Evolutionary conservation across 106 monocot genomes (phyloP).

Genomic region (Phalaenopsis aphrodite): DNA sequence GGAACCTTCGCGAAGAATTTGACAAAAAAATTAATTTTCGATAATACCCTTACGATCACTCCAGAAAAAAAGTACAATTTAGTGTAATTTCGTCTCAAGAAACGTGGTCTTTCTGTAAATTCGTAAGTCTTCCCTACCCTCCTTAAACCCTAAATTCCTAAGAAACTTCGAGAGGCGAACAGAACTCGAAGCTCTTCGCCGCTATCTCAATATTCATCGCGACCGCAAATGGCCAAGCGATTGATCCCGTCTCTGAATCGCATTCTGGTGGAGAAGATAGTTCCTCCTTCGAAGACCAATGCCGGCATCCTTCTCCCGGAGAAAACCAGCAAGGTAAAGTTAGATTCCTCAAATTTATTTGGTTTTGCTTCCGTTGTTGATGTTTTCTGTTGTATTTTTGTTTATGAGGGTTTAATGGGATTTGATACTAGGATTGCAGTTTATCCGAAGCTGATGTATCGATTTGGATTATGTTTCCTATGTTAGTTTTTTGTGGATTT

Average conservation of each 20-base stretch:
- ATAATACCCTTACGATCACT: too few species aligned
- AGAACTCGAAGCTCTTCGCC: neutral
- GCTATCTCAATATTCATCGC: neutral
- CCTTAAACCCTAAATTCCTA: neutral
- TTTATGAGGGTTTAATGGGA: neutral
- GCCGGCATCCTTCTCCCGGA: constrained; percentile 40
- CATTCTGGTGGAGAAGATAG: constrained; percentile 38
- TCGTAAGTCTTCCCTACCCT: too few species aligned
- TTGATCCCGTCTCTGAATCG: constrained; percentile 31
- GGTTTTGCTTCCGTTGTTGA: too few species aligned
- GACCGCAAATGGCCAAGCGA: constrained; percentile 24
- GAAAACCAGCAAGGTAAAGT: constrained; percentile 30
- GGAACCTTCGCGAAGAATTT: too few species aligned
- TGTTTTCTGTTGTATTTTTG: neutral
- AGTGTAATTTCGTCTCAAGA: too few species aligned
- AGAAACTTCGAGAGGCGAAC: neutral
- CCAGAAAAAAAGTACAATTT: too few species aligned
- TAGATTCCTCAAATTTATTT: neutral
- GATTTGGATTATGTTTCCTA: too few species aligned
- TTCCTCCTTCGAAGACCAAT: constrained; percentile 39
- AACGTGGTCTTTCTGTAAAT: too few species aligned
- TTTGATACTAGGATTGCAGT: neutral
- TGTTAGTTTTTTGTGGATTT: too few species aligned
- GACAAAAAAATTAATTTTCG: too few species aligned
- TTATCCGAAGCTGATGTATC: neutral